Percentiles rank a stretch among this genome's conserved stretches.
Evolutionary conservation across 192 early-diverging fungal species (phyloP).

Genomic region (Phlyctochytrium planicorne): DNA sequence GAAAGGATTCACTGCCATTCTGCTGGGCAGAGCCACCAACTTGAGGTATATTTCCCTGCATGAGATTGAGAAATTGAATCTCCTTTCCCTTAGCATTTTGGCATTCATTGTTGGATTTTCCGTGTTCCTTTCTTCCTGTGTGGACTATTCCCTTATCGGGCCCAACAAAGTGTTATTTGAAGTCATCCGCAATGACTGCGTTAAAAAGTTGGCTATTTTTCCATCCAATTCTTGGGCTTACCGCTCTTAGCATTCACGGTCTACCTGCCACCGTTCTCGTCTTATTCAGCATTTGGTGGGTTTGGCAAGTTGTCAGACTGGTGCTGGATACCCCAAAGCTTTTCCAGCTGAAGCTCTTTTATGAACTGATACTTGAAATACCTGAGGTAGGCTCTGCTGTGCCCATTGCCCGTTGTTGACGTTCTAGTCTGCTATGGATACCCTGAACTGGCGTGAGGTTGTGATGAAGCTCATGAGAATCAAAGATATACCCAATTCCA

Average conservation of each 20-base stretch:
- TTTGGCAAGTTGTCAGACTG: conserved; percentile 67
- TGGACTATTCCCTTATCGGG: conserved; percentile 82
- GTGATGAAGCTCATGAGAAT: conserved; percentile 61
- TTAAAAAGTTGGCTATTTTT: conserved; percentile 43
- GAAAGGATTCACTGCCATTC: conserved; percentile 82
- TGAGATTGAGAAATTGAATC: neutral
- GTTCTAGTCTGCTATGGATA: conserved; percentile 76
- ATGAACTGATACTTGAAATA: conserved; percentile 74
- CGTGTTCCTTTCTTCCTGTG: conserved; percentile 85
- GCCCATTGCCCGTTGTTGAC: neutral
- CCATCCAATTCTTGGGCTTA: neutral
- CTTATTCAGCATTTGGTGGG: conserved; percentile 73
- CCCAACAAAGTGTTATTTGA: conserved; percentile 67
- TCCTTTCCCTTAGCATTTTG: conserved; percentile 57
- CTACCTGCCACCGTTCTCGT: conserved; percentile 56
- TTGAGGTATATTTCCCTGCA: conserved; percentile 51
- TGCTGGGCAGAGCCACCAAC: conserved; percentile 74
- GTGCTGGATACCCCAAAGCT: conserved; percentile 70
- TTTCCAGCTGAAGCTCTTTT: conserved; percentile 83
- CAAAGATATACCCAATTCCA: conserved; percentile 40
- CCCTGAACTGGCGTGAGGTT: conserved; percentile 83
- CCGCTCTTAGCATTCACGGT: conserved; percentile 22
- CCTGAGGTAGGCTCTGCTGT: conserved; percentile 50
- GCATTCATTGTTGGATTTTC: conserved; percentile 87
- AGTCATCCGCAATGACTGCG: conserved; percentile 77